Conservation (phyloP, 495 filamentous ascomycete genomes). For the Podospora didyma region DNA sequence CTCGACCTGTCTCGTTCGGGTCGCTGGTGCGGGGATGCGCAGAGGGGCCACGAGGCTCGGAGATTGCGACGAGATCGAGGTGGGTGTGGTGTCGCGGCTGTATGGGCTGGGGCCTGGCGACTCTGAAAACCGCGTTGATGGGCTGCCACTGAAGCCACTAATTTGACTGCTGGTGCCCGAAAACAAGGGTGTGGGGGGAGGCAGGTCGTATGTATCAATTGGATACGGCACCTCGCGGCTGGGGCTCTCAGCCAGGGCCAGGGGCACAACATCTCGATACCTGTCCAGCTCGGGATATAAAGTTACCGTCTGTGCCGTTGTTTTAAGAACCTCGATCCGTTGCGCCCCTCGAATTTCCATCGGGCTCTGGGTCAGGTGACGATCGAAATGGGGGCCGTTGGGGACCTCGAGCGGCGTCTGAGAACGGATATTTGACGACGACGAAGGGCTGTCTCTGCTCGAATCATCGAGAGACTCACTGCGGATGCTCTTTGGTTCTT, state of each 20-base stretch:
- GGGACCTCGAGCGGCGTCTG: constrained; percentile 27
- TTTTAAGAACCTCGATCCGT: constrained; percentile 28
- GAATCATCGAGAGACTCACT: constrained; percentile 31
- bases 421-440: constrained; percentile 34
- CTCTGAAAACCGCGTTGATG: constrained; percentile 90
- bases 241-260: constrained; percentile 19
- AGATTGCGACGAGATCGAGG: constrained; percentile 95
- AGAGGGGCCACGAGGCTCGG: constrained; percentile 64
- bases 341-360: constrained; percentile 34
- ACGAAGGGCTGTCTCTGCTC: constrained; percentile 33
- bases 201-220: constrained; percentile 55
- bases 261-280: constrained; percentile 39
- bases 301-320: constrained; percentile 29
- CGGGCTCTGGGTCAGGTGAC: constrained; percentile 35
- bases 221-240: constrained; percentile 39
- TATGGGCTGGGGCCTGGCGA: constrained; percentile 79
- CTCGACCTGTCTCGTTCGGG: constrained; percentile 54
- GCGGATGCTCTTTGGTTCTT: constrained; percentile 27
- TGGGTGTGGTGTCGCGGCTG: constrained; percentile 88
- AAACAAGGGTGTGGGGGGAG: constrained; percentile 62
- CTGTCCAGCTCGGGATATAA: constrained; percentile 54
- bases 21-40: constrained; percentile 46
- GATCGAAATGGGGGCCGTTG: constrained; percentile 28
- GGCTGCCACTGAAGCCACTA: constrained; percentile 67
- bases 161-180: constrained; percentile 50